These are phyloP conservation scores for Chlorella sp. DNA, from an alignment of 139 green algal genomes.

Conservation along the genomic window DNA sequence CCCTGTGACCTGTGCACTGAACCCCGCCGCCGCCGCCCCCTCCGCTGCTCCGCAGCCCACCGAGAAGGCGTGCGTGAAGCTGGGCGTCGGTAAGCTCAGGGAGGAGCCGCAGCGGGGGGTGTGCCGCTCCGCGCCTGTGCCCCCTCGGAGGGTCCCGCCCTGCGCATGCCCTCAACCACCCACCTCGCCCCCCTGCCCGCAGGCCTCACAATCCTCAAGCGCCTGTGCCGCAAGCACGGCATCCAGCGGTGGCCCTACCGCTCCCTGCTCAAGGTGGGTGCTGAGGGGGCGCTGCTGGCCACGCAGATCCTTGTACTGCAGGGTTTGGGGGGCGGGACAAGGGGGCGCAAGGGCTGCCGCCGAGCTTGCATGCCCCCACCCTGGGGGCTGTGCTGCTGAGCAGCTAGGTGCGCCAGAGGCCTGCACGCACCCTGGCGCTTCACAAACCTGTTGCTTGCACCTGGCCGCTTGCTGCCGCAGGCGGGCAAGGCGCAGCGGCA, in stretches of 20 bases:
- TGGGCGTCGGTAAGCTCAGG: constrained; percentile 20
- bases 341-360: neutral
- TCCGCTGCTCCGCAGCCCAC: constrained; percentile 1
- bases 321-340: neutral
- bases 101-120: too few relatives aligned
- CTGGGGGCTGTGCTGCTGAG: too few relatives aligned
- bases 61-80: constrained; percentile 20
- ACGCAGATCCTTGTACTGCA: neutral
- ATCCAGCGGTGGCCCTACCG: constrained; percentile 33
- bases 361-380: neutral
- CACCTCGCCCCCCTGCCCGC: neutral
- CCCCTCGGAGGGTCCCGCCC: neutral
- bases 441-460: neutral
- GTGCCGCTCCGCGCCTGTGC: neutral
- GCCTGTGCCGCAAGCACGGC: constrained; percentile 36
- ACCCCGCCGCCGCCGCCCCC: neutral
- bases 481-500: constrained; percentile 21
- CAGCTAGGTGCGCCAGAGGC: neutral
- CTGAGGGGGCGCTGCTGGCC: neutral
- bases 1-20: too few relatives aligned
- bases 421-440: neutral
- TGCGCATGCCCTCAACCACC: too few relatives aligned
- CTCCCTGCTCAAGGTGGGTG: constrained; percentile 12
- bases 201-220: constrained; percentile 36
- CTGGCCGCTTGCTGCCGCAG: neutral